A percentile compares a stretch with the other conserved stretches of the same genome.
phyloP scores from a whole-genome alignment of 768 basidiomycete genomes.

The Naganishia vaughanmartiniae region DNA sequence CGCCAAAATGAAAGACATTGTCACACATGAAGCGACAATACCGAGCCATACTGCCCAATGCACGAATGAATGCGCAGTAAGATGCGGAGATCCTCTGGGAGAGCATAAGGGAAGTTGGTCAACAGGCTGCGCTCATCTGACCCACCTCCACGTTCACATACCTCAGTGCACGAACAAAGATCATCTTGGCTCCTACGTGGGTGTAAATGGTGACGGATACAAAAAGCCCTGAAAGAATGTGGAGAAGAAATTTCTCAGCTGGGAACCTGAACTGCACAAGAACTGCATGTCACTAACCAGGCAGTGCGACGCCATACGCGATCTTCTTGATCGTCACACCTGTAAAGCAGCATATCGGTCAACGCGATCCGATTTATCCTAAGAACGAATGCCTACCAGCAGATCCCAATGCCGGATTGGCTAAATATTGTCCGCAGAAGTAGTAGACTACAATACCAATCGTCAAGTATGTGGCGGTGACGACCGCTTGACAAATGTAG shows the following conservation, averaged over 20 bases:
- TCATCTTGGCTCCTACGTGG: constrained; percentile 42
- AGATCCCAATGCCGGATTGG: constrained; percentile 41
- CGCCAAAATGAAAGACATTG: constrained; percentile 32
- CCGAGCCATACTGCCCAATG: constrained; percentile 37
- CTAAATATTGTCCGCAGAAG: constrained; percentile 37
- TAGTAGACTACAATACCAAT: constrained; percentile 35
- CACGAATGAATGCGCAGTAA: constrained; percentile 31
- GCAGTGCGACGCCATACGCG: constrained; percentile 37
- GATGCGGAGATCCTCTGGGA: constrained; percentile 34
- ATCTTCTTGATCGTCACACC: constrained; percentile 35
- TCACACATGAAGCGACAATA: constrained; percentile 27
- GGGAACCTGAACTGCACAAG: background rate
- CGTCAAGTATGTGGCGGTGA: constrained; percentile 32
- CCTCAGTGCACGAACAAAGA: constrained; percentile 44
- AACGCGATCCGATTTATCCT: too few species aligned
- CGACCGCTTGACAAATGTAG: constrained; percentile 27
- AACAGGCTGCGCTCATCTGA: background rate
- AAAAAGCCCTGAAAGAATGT: constrained; percentile 12
- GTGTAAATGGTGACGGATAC: constrained; percentile 33
- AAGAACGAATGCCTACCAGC: constrained; percentile 30
- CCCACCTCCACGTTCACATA: background rate
- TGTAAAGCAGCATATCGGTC: constrained; percentile 6
- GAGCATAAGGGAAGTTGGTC: background rate
- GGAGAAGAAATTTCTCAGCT: background rate
- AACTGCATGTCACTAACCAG: constrained; percentile 5